These are phyloP conservation scores for Aspergillus transmontanensis DNA, from an alignment of 2,329 filamentous ascomycete genomes.

Conservation along the genomic window DNA sequence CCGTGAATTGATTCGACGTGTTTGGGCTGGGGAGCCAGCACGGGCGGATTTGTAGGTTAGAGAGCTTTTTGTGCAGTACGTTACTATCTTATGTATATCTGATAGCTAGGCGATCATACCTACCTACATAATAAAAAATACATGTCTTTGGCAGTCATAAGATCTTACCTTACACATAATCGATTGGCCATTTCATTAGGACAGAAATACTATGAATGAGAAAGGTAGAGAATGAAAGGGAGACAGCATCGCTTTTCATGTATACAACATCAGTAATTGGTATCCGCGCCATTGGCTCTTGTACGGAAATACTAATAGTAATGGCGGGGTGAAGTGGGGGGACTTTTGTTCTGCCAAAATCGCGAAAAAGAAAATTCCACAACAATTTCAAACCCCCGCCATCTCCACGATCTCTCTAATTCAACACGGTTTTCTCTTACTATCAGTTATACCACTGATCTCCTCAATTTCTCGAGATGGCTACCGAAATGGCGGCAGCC, in stretches of 20 bases:
- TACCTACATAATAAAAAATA: neutral
- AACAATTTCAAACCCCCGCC: slow-evolving; percentile 9
- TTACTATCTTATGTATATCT: neutral
- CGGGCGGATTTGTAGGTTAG: slow-evolving; percentile 51
- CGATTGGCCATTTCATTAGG: neutral
- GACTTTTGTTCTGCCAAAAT: slow-evolving; percentile 17
- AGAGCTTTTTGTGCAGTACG: neutral
- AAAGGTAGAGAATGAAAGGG: neutral
- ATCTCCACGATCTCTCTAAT: neutral
- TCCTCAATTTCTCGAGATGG: slow-evolving; percentile 25
- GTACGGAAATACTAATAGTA: slow-evolving; percentile 3
- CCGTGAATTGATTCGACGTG: slow-evolving; percentile 59
- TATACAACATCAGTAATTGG: neutral
- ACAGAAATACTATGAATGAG: neutral
- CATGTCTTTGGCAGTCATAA: no score
- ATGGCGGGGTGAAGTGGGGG: slow-evolving; percentile 37
- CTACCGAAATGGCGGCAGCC: slow-evolving; percentile 44
- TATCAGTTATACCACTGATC: neutral
- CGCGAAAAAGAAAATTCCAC: slow-evolving; percentile 20
- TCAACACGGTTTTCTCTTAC: neutral
- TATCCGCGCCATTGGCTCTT: slow-evolving; percentile 11
- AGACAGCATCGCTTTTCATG: neutral
- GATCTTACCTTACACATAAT: neutral
- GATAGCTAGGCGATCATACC: neutral
- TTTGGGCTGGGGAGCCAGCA: slow-evolving; percentile 63